These are phyloP conservation scores for Alternaria angustiovoidea DNA, from an alignment of 2,329 filamentous ascomycete species.

Conservation along the genomic window DNA sequence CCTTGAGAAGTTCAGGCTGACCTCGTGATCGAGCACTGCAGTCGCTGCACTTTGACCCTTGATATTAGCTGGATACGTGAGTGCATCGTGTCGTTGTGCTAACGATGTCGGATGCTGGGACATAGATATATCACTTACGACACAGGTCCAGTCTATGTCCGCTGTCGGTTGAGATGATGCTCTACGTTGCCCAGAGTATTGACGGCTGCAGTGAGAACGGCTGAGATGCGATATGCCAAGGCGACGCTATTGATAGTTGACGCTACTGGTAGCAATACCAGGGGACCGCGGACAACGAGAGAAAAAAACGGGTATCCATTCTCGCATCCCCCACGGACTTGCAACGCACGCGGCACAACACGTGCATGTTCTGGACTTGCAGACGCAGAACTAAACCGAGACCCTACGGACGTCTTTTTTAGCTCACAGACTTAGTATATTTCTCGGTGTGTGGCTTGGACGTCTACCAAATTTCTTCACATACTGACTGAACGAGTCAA, in stretches of 20 bases:
- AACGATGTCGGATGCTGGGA: too few species aligned
- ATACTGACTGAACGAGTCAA: not conserved
- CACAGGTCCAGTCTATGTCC: not conserved
- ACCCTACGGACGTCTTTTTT: not conserved
- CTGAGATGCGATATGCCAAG: not conserved
- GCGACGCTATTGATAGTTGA: not conserved
- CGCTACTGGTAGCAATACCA: not conserved
- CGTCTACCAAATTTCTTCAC: not conserved
- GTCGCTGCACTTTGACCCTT: not conserved
- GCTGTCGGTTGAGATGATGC: not conserved
- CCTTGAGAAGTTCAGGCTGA: not conserved
- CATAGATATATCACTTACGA: not conserved
- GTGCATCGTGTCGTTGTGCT: not conserved
- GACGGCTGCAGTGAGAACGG: not conserved
- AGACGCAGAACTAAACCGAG: too few species aligned
- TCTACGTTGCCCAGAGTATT: not conserved
- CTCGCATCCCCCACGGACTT: too few species aligned
- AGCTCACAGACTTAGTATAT: not conserved
- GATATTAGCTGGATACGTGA: not conserved
- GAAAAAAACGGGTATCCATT: too few species aligned
- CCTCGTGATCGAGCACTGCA: not conserved
- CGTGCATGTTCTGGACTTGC: too few species aligned
- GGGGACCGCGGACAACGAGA: not conserved
- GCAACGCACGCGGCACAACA: too few species aligned
- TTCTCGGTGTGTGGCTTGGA: not conserved